Evolutionary conservation across 345 rosid genomes (phyloP), one percentile per base, ranked within the genome.

Genomic region (Eutrema yunnanense): DNA sequence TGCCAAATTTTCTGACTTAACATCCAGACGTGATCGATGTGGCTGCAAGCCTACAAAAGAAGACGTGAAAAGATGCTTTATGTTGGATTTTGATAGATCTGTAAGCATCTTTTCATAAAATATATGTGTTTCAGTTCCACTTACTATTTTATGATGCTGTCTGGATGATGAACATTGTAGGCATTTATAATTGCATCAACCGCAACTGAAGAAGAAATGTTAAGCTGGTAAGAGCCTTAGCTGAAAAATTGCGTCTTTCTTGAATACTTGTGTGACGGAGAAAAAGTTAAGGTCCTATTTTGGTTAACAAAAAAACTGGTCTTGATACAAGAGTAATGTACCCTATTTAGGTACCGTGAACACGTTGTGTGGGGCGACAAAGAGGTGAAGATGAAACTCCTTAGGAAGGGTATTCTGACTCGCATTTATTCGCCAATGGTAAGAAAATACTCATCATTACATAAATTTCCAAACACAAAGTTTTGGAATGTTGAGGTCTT

Each of bases 11-110:
- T 95, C 97, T 13, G 99, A 92, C 81, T 78, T 95, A 81, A 95
- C 96, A 69, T 88, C 98, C 36, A 86, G 99, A 70, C 94, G 90
- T 73, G 94, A 90, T 65, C 86, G 94, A 5, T 95, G 99, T 82
- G 97, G 96, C 77, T 95, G 99, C 88, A 95, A 95, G 81, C 98
- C 97, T 52, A 95, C 97, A 9, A 88, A 87, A 83, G 99, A 90
- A 72, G 98, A 88, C 67, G 96, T 95, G 55, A 95, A 95, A 84
- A 85, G 98, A 81, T 95, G 99, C 82, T 95, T 90, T 81, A 95
- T 92, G 97, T 80, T 92, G 87, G 98, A 95, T 68, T 90, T 95
- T 60, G 98, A 95, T 73, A 87, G 97, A 85, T 78, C 92, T 74
- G 98, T 95, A 77, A 85, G 98, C 84, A 62, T 67, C 47, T 37